These are phyloP conservation scores for Populus tremula DNA, from an alignment of 345 rosid genomes.

Conservation along the genomic window DNA sequence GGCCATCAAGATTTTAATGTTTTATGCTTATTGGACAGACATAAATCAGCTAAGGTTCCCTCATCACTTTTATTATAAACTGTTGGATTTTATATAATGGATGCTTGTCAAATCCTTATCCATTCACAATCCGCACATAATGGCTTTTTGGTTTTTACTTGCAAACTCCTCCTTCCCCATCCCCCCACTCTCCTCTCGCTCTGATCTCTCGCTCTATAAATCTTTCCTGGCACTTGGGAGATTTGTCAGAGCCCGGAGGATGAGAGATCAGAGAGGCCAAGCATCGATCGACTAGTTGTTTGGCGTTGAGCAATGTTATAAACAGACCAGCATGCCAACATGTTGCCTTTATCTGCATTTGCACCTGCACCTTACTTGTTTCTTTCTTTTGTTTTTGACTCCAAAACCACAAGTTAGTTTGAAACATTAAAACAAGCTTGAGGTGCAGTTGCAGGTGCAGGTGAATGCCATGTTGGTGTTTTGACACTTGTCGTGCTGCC, in stretches of 20 bases:
- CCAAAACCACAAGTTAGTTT: background rate
- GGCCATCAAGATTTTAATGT: background rate
- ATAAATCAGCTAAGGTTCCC: background rate
- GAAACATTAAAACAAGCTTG: background rate
- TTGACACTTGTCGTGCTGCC: background rate
- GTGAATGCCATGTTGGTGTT: constrained; percentile 43
- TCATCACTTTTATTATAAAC: background rate
- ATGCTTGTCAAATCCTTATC: constrained; percentile 30
- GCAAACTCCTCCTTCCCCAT: too few relatives aligned
- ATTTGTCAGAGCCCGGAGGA: background rate
- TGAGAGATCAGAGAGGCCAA: background rate
- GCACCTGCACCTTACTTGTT: constrained; percentile 59
- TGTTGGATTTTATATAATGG: background rate
- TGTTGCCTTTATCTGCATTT: constrained; percentile 61
- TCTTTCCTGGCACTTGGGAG: background rate
- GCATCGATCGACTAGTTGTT: background rate
- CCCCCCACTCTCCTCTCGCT: too few relatives aligned
- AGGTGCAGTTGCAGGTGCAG: constrained; percentile 60
- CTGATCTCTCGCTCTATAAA: background rate
- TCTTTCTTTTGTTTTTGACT: background rate
- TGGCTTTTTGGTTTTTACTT: background rate
- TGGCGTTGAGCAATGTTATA: too few relatives aligned
- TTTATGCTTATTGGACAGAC: background rate
- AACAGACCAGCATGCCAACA: constrained; percentile 13
- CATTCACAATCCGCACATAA: background rate